Evolutionary conservation across 208 protist genomes (phyloP).

Genomic region (Crithidia acanthocephali): DNA sequence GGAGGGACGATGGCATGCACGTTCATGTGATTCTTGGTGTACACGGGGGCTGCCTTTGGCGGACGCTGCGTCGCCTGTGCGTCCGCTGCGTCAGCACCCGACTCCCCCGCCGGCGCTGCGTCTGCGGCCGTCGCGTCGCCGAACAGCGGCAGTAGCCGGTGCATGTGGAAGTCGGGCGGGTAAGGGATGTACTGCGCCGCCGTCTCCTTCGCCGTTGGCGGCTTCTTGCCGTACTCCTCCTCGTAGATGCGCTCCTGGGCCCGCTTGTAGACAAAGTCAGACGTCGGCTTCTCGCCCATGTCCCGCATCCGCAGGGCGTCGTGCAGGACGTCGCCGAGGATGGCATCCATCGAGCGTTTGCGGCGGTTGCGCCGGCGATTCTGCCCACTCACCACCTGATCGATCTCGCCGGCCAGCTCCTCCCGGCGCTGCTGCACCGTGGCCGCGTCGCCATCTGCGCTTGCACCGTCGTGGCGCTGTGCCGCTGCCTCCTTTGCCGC

Average conservation of each 20-base stretch:
- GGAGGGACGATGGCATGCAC: constrained; percentile 37
- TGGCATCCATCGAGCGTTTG: constrained; percentile 65
- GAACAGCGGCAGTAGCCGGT: constrained; percentile 63
- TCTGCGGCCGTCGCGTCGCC: neutral
- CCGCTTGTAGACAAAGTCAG: constrained; percentile 87
- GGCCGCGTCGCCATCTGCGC: neutral
- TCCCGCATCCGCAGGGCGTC: constrained; percentile 80
- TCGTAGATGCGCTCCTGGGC: constrained; percentile 88
- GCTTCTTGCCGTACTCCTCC: constrained; percentile 81
- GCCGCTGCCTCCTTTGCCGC: neutral
- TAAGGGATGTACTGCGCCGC: constrained; percentile 76
- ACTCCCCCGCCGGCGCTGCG: neutral
- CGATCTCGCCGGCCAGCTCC: constrained; percentile 21
- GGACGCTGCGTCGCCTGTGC: constrained; percentile 1
- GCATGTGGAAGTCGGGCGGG: constrained; percentile 68
- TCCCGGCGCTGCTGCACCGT: neutral
- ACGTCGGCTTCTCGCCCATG: constrained; percentile 75
- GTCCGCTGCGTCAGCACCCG: neutral
- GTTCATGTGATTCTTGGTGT: constrained; percentile 42
- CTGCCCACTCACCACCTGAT: constrained; percentile 21
- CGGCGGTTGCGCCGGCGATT: constrained; percentile 60
- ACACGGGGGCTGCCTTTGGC: neutral
- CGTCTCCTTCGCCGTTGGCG: constrained; percentile 65
- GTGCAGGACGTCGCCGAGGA: constrained; percentile 84
- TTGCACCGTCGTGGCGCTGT: neutral